A percentile compares a stretch with the other conserved stretches of the same genome.
phyloP scores from a whole-genome alignment of 169 alveolate genomes.

The Neospora caninum region DNA sequence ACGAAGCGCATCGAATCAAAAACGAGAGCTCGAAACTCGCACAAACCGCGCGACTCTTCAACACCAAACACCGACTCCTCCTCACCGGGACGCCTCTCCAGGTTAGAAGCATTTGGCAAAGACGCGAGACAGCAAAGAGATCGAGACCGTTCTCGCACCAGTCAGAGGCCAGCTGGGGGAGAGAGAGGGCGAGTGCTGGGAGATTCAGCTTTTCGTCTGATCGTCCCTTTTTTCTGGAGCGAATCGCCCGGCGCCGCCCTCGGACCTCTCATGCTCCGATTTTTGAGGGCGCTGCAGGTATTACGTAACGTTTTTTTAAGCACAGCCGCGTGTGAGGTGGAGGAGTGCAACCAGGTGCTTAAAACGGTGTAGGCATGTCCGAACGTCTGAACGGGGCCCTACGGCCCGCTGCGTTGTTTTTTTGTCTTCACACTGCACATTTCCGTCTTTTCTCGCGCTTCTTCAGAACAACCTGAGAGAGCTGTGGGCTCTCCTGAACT shows the following conservation, averaged over 20 bases:
- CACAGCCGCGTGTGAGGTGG: too few species aligned
- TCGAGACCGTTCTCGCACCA: too few species aligned
- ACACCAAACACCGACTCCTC: slow-evolving; percentile 92
- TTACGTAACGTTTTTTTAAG: too few species aligned
- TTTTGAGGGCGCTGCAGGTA: too few species aligned
- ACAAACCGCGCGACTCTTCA: slow-evolving; percentile 83
- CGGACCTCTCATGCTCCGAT: too few species aligned
- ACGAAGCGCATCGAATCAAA: slow-evolving; percentile 99
- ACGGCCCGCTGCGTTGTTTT: neutral
- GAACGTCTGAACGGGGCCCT: too few species aligned
- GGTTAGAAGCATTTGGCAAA: neutral
- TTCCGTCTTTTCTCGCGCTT: slow-evolving; percentile 42
- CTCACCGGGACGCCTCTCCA: slow-evolving; percentile 92
- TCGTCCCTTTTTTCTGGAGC: too few species aligned
- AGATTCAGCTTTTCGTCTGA: too few species aligned
- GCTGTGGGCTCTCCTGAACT: slow-evolving; percentile 98
- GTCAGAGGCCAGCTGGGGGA: neutral
- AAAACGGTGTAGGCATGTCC: too few species aligned
- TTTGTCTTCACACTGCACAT: neutral
- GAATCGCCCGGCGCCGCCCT: too few species aligned
- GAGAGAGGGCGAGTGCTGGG: neutral
- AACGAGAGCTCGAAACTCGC: slow-evolving; percentile 96
- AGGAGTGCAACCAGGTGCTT: too few species aligned
- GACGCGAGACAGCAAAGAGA: too few species aligned
- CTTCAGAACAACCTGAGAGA: slow-evolving; percentile 96